phyloP scores from a whole-genome alignment of 805 yeast genomes.

The Sugiyamaella valdiviana region DNA sequence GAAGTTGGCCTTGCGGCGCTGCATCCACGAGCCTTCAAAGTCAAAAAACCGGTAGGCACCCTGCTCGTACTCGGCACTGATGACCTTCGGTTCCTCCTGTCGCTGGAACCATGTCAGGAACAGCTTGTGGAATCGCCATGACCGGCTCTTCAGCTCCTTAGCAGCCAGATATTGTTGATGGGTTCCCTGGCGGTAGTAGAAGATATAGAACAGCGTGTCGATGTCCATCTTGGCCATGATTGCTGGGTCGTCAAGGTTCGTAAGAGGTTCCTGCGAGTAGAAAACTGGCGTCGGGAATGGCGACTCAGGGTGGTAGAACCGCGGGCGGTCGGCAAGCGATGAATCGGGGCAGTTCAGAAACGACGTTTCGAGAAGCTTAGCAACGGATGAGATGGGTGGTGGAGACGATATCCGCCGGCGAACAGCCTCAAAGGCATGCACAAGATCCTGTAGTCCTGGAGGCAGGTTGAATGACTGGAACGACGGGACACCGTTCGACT shows the following conservation, averaged over 20 bases:
- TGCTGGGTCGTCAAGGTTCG: conserved; percentile 46
- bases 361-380: conserved; percentile 65
- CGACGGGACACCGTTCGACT: conserved; percentile 20
- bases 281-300: conserved; percentile 87
- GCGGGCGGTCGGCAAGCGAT: conserved; percentile 78
- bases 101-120: conserved; percentile 76
- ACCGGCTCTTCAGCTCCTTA: conserved; percentile 66
- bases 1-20: conserved; percentile 54
- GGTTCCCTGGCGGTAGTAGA: conserved; percentile 75
- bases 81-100: conserved; percentile 47
- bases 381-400: conserved; percentile 47
- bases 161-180: conserved; percentile 75
- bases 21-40: conserved; percentile 63
- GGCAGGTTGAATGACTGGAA: conserved; percentile 27
- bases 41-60: conserved; percentile 78
- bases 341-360: conserved; percentile 90
- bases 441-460: conserved; percentile 37
- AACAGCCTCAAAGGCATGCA: conserved; percentile 36
- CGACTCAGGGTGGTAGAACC: conserved; percentile 64
- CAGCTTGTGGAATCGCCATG: conserved; percentile 75
- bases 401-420: conserved; percentile 45
- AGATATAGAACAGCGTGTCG: conserved; percentile 86
- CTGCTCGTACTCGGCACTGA: conserved; percentile 39
- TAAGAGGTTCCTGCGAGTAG: conserved; percentile 77
- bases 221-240: conserved; percentile 67